A percentile compares a stretch with the other conserved stretches of the same genome.
Evolutionary conservation across 106 monocot species (phyloP).

Genomic region (Cymbidium sinense): DNA sequence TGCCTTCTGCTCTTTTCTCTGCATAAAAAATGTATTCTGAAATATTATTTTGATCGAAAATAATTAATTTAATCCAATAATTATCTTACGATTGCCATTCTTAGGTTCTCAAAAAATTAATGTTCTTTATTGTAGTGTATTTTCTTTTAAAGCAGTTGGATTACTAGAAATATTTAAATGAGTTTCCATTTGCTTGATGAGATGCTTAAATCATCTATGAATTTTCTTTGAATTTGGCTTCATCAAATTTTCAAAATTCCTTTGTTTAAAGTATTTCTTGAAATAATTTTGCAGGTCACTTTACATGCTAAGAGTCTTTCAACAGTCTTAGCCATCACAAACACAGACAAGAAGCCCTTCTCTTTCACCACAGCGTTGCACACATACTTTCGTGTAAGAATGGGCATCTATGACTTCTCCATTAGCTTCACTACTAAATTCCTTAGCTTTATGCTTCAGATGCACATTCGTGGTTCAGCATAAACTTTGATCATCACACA

Average conservation of each 20-base stretch:
- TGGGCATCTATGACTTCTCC: background rate
- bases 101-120: background rate
- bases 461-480: background rate
- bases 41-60: background rate
- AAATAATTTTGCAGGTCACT: conserved; percentile 34
- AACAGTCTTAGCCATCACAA: conserved; percentile 54
- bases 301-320: conserved; percentile 50
- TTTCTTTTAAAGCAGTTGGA: background rate
- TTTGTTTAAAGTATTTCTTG: background rate
- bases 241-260: background rate
- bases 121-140: background rate
- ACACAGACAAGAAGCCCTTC: conserved; percentile 80
- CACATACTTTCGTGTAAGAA: conserved; percentile 83
- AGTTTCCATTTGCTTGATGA: background rate
- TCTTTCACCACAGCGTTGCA: conserved; percentile 83
- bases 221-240: background rate
- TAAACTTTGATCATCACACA: conserved; percentile 17
- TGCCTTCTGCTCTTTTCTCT: no score
- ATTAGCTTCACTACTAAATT: background rate
- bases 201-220: background rate
- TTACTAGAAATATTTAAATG: background rate
- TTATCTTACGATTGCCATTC: background rate
- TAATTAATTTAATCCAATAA: background rate
- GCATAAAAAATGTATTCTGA: background rate
- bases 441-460: conserved; percentile 6